Evolutionary conservation across 495 filamentous ascomycete genomes (phyloP), one percentile per base, ranked within the genome.

Genomic region (Bathelium albidoporum): DNA sequence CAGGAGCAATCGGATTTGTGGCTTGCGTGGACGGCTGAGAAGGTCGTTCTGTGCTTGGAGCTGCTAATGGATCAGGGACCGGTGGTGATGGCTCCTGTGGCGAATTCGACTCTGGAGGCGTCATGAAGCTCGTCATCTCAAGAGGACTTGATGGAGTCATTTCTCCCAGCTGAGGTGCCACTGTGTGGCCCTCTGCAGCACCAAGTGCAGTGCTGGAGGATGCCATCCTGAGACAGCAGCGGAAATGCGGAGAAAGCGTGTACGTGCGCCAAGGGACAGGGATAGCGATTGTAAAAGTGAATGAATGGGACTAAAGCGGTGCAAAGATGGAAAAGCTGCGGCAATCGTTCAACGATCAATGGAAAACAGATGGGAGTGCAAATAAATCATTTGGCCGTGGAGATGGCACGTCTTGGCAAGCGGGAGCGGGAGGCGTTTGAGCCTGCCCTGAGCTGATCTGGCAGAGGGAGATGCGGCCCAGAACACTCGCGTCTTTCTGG

Each of bases 141-240:
- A 55, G 49, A 29, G 49, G 49, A 29, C 49, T 55, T n/a, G 49
- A 55, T 7, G 49, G 49, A 28, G 49, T 55, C 49, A 55, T 55
- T 55, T 55, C 49, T 55, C 49, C 49, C 7, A 55, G 20, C 29
- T 55, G 49, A 29, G 49, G 49, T 11, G 24, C 49, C 2, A 28
- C 49, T 4, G 49, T 29, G 10, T 26, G 26, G 22, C 49, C 49
- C 1, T 55, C 24, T 55, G 49, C 12, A 20, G 20, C 24, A 24
- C 5, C 29, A 5, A 24, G 16, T 0, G 49, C 22, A 11, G 24
- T 29, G 16, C 22, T 55, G 9, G 49, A 28, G 5, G 49, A 55
- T 29, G 49, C 49, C 49, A 55, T 55, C 20, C 49, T 55, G 49
- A 55, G 49, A 55, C 49, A 4, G 43, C 43, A 49, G 24, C 49